Evolutionary conservation across 78 protist genomes (phyloP).

Genomic region (Chrysochromulina tobinii): DNA sequence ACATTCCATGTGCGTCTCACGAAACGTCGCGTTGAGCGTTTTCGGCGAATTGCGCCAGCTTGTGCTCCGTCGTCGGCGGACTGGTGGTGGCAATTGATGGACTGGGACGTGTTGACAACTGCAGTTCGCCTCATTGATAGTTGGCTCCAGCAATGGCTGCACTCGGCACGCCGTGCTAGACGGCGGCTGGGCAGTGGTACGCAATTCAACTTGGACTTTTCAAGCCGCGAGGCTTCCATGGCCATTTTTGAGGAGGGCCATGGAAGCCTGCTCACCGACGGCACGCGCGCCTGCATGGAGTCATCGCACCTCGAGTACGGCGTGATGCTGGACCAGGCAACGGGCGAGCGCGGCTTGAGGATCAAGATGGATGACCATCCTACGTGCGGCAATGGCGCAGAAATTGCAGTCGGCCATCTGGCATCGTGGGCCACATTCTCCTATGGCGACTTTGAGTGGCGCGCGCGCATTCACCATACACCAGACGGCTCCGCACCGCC

Average conservation of each 20-base stretch:
- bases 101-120: no score
- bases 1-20: no score
- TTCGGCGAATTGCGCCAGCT: no score
- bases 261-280: neutral
- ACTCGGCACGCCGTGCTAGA: no score
- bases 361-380: neutral
- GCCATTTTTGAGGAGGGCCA: constrained; percentile 9
- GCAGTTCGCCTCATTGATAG: no score
- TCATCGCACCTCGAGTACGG: neutral
- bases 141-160: no score
- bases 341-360: neutral
- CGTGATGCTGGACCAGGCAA: neutral
- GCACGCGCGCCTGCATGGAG: constrained; percentile 5
- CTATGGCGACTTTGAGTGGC: neutral
- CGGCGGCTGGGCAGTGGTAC: no score
- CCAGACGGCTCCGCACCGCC: neutral
- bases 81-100: no score
- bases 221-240: neutral
- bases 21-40: no score
- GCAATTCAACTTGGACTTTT: neutral
- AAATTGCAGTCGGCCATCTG: neutral
- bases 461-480: neutral
- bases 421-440: neutral
- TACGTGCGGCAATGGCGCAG: neutral
- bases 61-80: no score